These are phyloP conservation scores for Aurantiochytrium sp. DNA, from an alignment of 108 stramenopile species.

Conservation along the genomic window DNA sequence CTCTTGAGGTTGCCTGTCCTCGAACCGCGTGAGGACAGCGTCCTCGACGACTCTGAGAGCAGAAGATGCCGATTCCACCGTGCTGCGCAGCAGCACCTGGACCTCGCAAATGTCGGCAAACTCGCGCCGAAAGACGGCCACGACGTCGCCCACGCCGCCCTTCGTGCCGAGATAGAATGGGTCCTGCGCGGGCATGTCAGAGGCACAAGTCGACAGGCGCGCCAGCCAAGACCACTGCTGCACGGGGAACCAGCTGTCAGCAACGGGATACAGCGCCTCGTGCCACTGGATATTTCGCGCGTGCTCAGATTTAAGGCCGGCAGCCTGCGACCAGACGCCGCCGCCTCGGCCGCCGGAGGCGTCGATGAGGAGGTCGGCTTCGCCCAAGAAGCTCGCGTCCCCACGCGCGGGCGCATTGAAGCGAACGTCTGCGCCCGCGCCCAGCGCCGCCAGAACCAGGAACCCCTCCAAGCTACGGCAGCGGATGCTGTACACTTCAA, in stretches of 20 bases:
- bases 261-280: too few species aligned
- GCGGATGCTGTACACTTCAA: background rate
- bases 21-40: too few species aligned
- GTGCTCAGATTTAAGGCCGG: too few species aligned
- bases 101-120: background rate
- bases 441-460: background rate
- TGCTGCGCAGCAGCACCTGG: background rate
- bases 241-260: too few species aligned
- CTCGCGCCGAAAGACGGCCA: background rate
- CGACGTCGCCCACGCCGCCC: background rate
- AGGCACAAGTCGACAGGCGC: background rate
- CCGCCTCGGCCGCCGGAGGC: background rate
- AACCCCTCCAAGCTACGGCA: background rate
- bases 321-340: too few species aligned
- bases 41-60: too few species aligned
- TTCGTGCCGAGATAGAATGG: background rate
- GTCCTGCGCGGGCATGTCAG: background rate
- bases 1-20: too few species aligned
- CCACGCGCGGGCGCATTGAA: too few species aligned
- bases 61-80: too few species aligned
- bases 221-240: background rate
- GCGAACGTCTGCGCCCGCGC: background rate
- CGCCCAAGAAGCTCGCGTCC: background rate
- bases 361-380: background rate
- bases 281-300: too few species aligned